A percentile compares a stretch with the other conserved stretches of the same genome.
Conservation (phyloP, 305 asterid species). For the Withania somnifera region DNA sequence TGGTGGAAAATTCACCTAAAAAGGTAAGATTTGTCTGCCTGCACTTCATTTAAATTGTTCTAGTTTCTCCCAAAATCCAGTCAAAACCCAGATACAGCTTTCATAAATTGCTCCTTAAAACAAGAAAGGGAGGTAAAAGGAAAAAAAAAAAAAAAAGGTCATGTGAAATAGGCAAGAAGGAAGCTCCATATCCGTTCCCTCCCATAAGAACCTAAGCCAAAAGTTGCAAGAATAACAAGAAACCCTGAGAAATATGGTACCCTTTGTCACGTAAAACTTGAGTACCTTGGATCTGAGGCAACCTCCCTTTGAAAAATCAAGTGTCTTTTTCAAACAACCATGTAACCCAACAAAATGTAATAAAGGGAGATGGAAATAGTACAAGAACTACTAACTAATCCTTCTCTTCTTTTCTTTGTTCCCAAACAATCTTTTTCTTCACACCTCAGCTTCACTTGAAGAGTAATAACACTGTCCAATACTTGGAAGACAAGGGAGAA, state of each 20-base stretch:
- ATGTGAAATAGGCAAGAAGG: no score
- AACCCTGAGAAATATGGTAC: constrained; percentile 42
- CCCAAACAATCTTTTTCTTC: no score
- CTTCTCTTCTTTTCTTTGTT: not conserved
- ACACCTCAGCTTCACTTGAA: not conserved
- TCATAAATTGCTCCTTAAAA: constrained; percentile 18
- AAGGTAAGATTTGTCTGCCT: constrained; percentile 15
- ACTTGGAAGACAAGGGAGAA: not conserved
- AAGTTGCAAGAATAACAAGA: constrained; percentile 56
- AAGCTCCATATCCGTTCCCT: no score
- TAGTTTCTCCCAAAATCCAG: no score
- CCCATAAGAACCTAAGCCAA: constrained; percentile 18
- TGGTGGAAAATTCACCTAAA: constrained; percentile 17
- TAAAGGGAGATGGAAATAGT: constrained; percentile 11
- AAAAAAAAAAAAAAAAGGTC: constrained; percentile 15
- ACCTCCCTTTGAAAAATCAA: constrained; percentile 2
- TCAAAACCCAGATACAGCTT: not conserved
- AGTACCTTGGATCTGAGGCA: constrained; percentile 89
- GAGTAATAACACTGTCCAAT: not conserved
- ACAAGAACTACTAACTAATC: not conserved
- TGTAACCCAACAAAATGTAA: constrained; percentile 18
- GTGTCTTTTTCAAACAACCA: constrained; percentile 47
- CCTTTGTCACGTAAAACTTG: constrained; percentile 29
- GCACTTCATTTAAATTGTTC: constrained; percentile 11
- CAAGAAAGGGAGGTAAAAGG: constrained; percentile 16